phyloP scores from a whole-genome alignment of 2,329 filamentous ascomycete species.

The Microcyclosporella mali region DNA sequence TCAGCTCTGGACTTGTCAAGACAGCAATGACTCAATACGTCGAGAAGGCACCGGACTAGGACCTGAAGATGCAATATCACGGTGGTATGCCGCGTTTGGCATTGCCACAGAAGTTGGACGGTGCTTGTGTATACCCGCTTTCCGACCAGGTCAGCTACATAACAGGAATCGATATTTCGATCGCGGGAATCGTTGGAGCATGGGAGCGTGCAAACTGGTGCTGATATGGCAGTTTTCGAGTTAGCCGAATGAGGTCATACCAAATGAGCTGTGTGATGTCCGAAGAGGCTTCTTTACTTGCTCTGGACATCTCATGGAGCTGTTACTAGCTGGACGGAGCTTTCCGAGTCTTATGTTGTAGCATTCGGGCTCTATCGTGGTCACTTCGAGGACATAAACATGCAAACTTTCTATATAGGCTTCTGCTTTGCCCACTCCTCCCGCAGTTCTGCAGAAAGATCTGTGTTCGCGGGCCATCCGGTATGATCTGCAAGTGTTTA shows the following conservation, averaged over 20 bases:
- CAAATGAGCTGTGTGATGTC: background rate
- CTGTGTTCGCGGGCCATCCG: constrained; percentile 36
- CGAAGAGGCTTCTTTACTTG: no score
- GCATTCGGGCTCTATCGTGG: no score
- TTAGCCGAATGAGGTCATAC: constrained; percentile 1
- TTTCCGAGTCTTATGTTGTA: no score
- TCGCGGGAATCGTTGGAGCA: constrained; percentile 35
- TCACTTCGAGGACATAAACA: no score
- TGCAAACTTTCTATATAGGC: constrained; percentile 3
- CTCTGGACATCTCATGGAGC: background rate
- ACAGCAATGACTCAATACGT: constrained; percentile 46
- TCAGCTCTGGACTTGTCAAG: constrained; percentile 30
- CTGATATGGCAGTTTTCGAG: background rate
- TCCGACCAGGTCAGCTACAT: constrained; percentile 45
- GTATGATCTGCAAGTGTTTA: constrained; percentile 21
- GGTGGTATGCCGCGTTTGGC: constrained; percentile 49
- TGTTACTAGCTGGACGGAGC: no score
- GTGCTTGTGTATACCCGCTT: constrained; percentile 45
- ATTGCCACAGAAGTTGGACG: constrained; percentile 46
- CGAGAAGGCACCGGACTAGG: constrained; percentile 45
- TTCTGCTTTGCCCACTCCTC: constrained; percentile 19
- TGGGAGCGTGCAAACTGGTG: constrained; percentile 6
- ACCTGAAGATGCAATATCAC: constrained; percentile 50
- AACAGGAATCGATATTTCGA: constrained; percentile 45
- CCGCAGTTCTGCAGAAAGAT: constrained; percentile 24